phyloP scores from a whole-genome alignment of 2,329 filamentous ascomycete species.

The Macrophomina tecta region DNA sequence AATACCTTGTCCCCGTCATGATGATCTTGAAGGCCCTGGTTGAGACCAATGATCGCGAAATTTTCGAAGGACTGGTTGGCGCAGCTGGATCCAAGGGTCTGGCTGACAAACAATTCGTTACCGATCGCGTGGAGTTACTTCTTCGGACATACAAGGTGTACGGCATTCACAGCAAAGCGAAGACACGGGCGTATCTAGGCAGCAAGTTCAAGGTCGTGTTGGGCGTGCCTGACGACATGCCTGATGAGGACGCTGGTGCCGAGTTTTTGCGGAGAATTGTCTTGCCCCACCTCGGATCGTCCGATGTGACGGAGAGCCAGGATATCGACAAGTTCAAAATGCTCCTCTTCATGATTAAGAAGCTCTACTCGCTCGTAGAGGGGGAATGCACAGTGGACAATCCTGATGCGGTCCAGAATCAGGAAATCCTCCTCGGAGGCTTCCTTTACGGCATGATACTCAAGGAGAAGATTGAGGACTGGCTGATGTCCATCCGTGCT shows the following conservation, averaged over 20 bases:
- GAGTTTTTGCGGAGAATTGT: constrained; percentile 92
- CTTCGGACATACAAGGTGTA: constrained; percentile 94
- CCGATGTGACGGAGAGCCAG: constrained; percentile 81
- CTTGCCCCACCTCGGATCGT: constrained; percentile 86
- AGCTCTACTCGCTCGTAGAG: constrained; percentile 90
- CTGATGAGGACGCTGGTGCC: constrained; percentile 85
- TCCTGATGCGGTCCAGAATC: constrained; percentile 93
- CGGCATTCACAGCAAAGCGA: constrained; percentile 77
- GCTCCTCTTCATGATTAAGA: constrained; percentile 94
- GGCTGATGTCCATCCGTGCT: constrained; percentile 70
- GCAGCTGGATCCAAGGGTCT: constrained; percentile 75
- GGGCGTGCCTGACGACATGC: constrained; percentile 80
- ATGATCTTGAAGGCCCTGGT: constrained; percentile 96
- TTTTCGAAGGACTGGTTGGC: constrained; percentile 92
- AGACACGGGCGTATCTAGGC: constrained; percentile 86
- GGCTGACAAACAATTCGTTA: constrained; percentile 85
- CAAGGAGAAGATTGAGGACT: constrained; percentile 93
- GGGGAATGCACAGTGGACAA: constrained; percentile 95
- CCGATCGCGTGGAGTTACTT: constrained; percentile 89
- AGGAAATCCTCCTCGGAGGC: constrained; percentile 91
- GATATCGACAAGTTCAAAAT: constrained; percentile 92
- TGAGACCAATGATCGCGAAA: constrained; percentile 95
- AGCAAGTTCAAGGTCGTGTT: constrained; percentile 90
- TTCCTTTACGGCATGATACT: constrained; percentile 95
- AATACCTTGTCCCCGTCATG: constrained; percentile 93